Evolutionary conservation across 768 basidiomycete genomes (phyloP).

Genomic region (Calocera cornea): DNA sequence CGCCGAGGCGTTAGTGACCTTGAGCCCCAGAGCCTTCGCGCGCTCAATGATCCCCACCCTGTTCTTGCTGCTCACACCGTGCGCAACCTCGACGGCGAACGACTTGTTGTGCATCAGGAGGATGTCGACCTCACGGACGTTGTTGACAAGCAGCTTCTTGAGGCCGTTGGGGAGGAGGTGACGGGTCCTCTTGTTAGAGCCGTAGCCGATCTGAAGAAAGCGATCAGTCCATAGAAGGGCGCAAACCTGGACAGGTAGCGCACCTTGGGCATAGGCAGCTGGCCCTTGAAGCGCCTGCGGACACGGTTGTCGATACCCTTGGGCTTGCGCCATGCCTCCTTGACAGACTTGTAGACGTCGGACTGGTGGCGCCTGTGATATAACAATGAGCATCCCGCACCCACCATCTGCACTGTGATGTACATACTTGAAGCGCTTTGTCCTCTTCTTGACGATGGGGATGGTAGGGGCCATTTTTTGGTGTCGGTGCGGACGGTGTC

Average conservation of each 20-base stretch:
- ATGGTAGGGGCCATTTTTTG: slow-evolving; percentile 36
- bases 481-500: slow-evolving; percentile 1
- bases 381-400: neutral
- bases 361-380: slow-evolving; percentile 83
- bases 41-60: slow-evolving; percentile 83
- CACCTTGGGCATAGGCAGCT: slow-evolving; percentile 93
- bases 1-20: slow-evolving; percentile 86
- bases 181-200: slow-evolving; percentile 89
- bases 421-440: slow-evolving; percentile 80
- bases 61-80: slow-evolving; percentile 92
- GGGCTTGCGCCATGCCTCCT: slow-evolving; percentile 99
- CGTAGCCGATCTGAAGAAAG: slow-evolving; percentile 57
- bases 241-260: slow-evolving; percentile 18
- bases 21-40: slow-evolving; percentile 75
- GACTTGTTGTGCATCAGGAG: slow-evolving; percentile 96
- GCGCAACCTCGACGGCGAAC: slow-evolving; percentile 92
- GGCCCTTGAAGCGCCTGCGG: slow-evolving; percentile 87
- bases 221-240: neutral
- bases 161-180: slow-evolving; percentile 91
- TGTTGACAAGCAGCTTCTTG: slow-evolving; percentile 92
- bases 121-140: slow-evolving; percentile 84
- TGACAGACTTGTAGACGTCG: slow-evolving; percentile 91
- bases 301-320: slow-evolving; percentile 99
- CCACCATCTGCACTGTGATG: slow-evolving; percentile 6
- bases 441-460: slow-evolving; percentile 91